A percentile compares a stretch with the other conserved stretches of the same genome.
These are phyloP conservation scores for Phallus indusiatus DNA, from an alignment of 768 basidiomycete genomes.

Conservation along the genomic window DNA sequence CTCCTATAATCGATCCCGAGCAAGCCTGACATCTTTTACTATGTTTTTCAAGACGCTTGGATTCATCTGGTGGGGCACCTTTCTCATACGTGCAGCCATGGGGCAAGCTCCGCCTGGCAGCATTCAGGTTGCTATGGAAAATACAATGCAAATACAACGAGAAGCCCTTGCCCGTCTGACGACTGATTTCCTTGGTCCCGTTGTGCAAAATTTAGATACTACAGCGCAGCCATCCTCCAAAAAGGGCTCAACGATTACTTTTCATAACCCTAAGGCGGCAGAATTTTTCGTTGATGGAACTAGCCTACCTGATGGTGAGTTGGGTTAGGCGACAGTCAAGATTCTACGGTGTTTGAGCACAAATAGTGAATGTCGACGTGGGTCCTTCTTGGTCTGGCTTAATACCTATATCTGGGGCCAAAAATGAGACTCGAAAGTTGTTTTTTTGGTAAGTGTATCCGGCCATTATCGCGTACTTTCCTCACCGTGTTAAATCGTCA, in stretches of 20 bases:
- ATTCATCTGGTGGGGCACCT: not conserved
- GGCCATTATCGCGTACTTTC: not conserved
- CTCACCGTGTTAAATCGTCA: not conserved
- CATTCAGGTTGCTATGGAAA: slow-evolving; percentile 23
- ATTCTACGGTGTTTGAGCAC: not conserved
- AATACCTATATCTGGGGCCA: slow-evolving; percentile 21
- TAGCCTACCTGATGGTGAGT: slow-evolving; percentile 33
- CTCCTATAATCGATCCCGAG: too few species aligned
- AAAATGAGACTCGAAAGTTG: slow-evolving; percentile 39
- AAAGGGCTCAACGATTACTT: slow-evolving; percentile 8
- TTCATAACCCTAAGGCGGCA: slow-evolving; percentile 19
- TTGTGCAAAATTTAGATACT: not conserved
- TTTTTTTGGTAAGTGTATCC: slow-evolving; percentile 16
- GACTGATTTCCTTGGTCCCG: slow-evolving; percentile 28
- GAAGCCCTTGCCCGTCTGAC: slow-evolving; percentile 33
- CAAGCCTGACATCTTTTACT: not conserved
- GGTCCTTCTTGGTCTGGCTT: slow-evolving; percentile 25
- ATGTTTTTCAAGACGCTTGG: not conserved
- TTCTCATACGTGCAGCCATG: not conserved
- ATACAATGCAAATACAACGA: slow-evolving; percentile 35
- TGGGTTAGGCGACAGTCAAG: not conserved
- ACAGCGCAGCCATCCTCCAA: slow-evolving; percentile 3
- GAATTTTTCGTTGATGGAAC: slow-evolving; percentile 39
- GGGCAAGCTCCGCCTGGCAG: not conserved
- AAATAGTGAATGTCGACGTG: slow-evolving; percentile 26